Evolutionary conservation across 2,329 filamentous ascomycete genomes (phyloP), one percentile per base, ranked within the genome.

Genomic region (Drechslera avenae): DNA sequence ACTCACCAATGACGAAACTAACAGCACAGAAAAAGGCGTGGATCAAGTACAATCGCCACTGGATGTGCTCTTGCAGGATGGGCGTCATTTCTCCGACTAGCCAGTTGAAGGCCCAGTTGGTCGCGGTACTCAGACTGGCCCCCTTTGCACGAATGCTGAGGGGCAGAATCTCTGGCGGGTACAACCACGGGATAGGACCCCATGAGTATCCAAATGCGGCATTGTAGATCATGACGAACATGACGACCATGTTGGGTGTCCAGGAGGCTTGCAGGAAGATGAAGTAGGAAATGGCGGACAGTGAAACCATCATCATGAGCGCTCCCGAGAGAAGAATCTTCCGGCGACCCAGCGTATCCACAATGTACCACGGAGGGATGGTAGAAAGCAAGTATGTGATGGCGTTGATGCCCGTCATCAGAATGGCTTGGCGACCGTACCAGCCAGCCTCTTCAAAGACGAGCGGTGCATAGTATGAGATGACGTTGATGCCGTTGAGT

Each of bases 51-150:
- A 97, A 79, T 28, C 94, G 86, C 94, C 94, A 99, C 65, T 88
- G 85, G 66, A 99, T 97, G 76, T 83, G 86, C 65, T 94, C 90
- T 73, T 99, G 93, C 52, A 97, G 79, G 46, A 97, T 86, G 2
- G 94, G 94, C 0, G 94, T 99, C 81, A 97, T 84, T 75, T 96
- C 90, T 61, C 94, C 94, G 3, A 97, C 94, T 19, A 97, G 80
- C 89, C 91, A 99, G 76, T 99, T 99, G 76, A 94, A 96, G 1
- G 93, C 91, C 94, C 94, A 99, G 72, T 99, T 99, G 26, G 92
- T 87, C 14, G 94, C 94, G 1, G 94, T 97, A 54, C 93, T 97
- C 72, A 99, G 76, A 82, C 91, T 96, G 46, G 94, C 93, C 54
- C 94, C 94, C 80, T 97, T 97, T 53, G 93, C 96, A 66, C 94